Percentiles rank a stretch among this genome's conserved stretches.
phyloP scores from a whole-genome alignment of 2,329 filamentous ascomycete genomes.

The Aspergillus aculeatinus region DNA sequence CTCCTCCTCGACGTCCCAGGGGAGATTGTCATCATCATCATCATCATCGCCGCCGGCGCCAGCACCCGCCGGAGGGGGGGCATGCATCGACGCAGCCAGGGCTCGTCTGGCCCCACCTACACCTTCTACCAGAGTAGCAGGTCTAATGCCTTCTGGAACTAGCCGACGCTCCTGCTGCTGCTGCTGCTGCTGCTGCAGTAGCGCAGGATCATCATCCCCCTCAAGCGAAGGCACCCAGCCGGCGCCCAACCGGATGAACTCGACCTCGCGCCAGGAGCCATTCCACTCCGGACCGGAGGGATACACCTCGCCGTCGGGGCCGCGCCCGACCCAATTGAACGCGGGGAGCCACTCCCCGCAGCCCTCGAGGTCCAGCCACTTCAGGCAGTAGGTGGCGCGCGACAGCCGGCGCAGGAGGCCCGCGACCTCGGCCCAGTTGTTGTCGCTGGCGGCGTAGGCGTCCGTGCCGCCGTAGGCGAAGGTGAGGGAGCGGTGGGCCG shows the following conservation, averaged over 20 bases:
- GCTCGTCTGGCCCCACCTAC: neutral
- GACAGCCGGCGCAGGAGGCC: constrained; percentile 58
- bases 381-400: constrained; percentile 56
- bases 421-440: constrained; percentile 57
- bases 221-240: constrained; percentile 39
- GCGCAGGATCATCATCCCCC: constrained; percentile 4
- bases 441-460: constrained; percentile 53
- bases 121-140: neutral
- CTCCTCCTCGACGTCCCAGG: constrained; percentile 36
- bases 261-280: constrained; percentile 46
- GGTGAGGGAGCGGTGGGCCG: constrained; percentile 40
- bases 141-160: neutral
- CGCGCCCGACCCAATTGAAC: constrained; percentile 45
- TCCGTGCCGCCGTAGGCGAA: constrained; percentile 53
- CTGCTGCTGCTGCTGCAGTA: too few relatives aligned
- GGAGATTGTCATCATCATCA: neutral
- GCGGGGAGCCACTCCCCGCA: constrained; percentile 57
- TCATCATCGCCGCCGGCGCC: neutral
- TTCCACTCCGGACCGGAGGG: constrained; percentile 46
- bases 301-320: constrained; percentile 29
- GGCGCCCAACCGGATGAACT: constrained; percentile 43
- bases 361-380: constrained; percentile 63
- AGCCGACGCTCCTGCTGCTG: neutral
- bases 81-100: constrained; percentile 25
- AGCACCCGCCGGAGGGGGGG: constrained; percentile 1